A percentile compares a stretch with the other conserved stretches of the same genome.
These are phyloP conservation scores for Phaffomyces antillensis DNA, from an alignment of 805 yeast genomes.

Conservation along the genomic window DNA sequence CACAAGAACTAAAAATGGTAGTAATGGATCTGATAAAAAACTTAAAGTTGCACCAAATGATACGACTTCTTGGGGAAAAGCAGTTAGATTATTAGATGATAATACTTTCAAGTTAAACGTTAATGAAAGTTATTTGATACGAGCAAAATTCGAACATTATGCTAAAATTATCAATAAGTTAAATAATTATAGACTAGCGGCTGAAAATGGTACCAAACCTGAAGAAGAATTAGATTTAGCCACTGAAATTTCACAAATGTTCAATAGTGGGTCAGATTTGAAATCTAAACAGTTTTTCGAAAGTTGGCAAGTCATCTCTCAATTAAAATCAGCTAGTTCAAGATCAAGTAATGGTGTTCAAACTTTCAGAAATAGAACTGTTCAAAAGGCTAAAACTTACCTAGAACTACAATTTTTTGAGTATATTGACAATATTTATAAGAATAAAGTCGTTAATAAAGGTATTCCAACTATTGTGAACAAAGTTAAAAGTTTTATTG, in stretches of 20 bases:
- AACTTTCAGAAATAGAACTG: slow-evolving; percentile 31
- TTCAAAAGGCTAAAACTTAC: slow-evolving; percentile 47
- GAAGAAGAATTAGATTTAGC: slow-evolving; percentile 45
- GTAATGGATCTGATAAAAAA: slow-evolving; percentile 9
- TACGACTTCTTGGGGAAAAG: slow-evolving; percentile 25
- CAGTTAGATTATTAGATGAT: slow-evolving; percentile 23
- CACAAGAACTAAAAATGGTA: slow-evolving; percentile 26
- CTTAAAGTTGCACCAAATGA: slow-evolving; percentile 7
- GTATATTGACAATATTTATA: slow-evolving; percentile 59
- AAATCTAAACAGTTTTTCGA: slow-evolving; percentile 68
- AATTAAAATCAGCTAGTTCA: slow-evolving; percentile 23
- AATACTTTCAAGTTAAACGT: slow-evolving; percentile 34
- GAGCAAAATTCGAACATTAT: slow-evolving; percentile 62
- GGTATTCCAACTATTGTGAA: slow-evolving; percentile 69
- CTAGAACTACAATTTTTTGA: slow-evolving; percentile 75
- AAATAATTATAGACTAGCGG: slow-evolving; percentile 58
- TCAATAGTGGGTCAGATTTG: slow-evolving; percentile 50
- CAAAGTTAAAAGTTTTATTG: slow-evolving; percentile 60
- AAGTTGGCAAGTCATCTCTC: slow-evolving; percentile 60
- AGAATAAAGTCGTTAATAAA: slow-evolving; percentile 45
- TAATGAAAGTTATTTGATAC: slow-evolving; percentile 32
- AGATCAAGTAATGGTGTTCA: slow-evolving; percentile 13
- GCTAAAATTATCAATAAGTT: slow-evolving; percentile 66
- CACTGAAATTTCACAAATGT: slow-evolving; percentile 51
- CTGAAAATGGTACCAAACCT: slow-evolving; percentile 12